These are phyloP conservation scores for Termitomyces heimii DNA, from an alignment of 768 basidiomycete species.

Conservation along the genomic window DNA sequence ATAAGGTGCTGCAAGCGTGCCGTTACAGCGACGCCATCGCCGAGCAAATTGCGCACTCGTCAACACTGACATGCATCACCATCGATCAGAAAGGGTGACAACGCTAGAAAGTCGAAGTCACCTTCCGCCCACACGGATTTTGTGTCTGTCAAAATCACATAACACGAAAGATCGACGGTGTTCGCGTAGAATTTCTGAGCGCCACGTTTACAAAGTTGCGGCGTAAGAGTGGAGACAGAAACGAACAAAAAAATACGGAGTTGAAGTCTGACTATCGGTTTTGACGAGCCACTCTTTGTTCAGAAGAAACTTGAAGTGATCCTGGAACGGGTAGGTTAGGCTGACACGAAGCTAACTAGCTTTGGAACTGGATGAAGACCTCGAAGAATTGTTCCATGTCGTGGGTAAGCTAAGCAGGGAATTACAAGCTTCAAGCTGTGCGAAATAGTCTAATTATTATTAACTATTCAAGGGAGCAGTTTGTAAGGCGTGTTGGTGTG, in stretches of 20 bases:
- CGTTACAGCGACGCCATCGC: slow-evolving; percentile 65
- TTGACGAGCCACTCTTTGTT: slow-evolving; percentile 74
- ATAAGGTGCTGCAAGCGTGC: slow-evolving; percentile 21
- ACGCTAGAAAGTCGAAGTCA: slow-evolving; percentile 19
- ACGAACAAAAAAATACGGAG: slow-evolving; percentile 68
- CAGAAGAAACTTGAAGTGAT: slow-evolving; percentile 48
- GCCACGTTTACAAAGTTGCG: background rate
- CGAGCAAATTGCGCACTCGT: slow-evolving; percentile 55
- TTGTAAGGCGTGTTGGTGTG: background rate
- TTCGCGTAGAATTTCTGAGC: slow-evolving; percentile 61
- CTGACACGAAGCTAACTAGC: slow-evolving; percentile 1
- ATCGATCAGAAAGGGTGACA: slow-evolving; percentile 11
- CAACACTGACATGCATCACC: slow-evolving; percentile 32
- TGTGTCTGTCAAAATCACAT: slow-evolving; percentile 67
- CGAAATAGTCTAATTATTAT: background rate
- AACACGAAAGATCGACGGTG: slow-evolving; percentile 49
- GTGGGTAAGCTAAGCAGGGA: background rate
- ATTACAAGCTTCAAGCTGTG: background rate
- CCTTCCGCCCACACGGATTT: slow-evolving; percentile 75
- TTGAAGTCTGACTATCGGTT: slow-evolving; percentile 50
- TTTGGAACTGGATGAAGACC: slow-evolving; percentile 21
- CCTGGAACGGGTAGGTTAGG: slow-evolving; percentile 30
- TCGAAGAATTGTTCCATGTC: slow-evolving; percentile 47
- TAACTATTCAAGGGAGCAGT: background rate
- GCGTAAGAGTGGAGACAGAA: background rate